phyloP scores from a whole-genome alignment of 2,329 filamentous ascomycete species.

The Bertia moriformis region DNA sequence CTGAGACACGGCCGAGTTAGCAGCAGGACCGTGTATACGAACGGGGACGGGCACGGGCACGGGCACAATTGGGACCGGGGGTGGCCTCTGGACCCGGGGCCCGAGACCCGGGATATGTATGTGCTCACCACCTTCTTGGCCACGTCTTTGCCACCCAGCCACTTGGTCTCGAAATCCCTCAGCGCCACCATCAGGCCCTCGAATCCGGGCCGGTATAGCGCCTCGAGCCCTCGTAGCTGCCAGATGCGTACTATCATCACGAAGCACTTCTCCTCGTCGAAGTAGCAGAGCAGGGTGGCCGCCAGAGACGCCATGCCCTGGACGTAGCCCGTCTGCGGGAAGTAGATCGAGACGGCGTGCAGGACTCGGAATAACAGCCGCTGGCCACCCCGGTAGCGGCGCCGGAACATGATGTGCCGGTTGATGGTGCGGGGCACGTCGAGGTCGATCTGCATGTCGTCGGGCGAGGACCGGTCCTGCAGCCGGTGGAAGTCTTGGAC shows the following conservation, averaged over 20 bases:
- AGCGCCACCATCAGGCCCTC: slow-evolving; percentile 74
- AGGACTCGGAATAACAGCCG: slow-evolving; percentile 82
- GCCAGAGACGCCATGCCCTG: slow-evolving; percentile 94
- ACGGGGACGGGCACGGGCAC: not conserved
- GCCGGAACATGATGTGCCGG: slow-evolving; percentile 92
- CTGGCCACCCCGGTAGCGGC: slow-evolving; percentile 81
- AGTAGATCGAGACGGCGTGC: slow-evolving; percentile 81
- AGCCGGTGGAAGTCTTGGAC: slow-evolving; percentile 59
- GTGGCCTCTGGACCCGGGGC: not conserved
- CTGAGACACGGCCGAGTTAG: slow-evolving; percentile 21
- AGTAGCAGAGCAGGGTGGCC: slow-evolving; percentile 88
- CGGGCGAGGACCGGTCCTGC: slow-evolving; percentile 61
- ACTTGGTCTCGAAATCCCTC: slow-evolving; percentile 69
- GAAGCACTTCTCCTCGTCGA: slow-evolving; percentile 86
- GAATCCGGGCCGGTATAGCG: slow-evolving; percentile 74
- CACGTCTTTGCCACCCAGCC: slow-evolving; percentile 69
- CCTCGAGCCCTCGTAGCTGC: slow-evolving; percentile 72
- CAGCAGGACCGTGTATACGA: no score
- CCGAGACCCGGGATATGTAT: no score
- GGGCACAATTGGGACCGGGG: not conserved
- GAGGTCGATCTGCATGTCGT: slow-evolving; percentile 93
- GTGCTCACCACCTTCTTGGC: slow-evolving; percentile 60
- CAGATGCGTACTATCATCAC: slow-evolving; percentile 94
- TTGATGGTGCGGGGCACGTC: slow-evolving; percentile 92
- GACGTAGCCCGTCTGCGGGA: slow-evolving; percentile 82